Conservation (phyloP, 163 green algal genomes). For the Smithsoniella earleae region DNA sequence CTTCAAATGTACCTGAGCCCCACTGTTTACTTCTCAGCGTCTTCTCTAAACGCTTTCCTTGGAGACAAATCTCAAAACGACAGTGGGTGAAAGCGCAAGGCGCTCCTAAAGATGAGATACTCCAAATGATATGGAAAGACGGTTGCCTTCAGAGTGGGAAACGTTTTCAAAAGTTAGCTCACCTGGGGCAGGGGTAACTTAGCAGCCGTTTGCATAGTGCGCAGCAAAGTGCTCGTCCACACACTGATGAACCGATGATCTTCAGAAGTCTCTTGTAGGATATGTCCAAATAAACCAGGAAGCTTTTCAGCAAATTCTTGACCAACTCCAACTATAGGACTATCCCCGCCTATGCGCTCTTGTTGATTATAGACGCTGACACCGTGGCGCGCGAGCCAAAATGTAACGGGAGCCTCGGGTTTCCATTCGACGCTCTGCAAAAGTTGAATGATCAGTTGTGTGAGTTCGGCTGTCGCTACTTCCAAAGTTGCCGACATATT, state of each 20-base stretch:
- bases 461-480: too few species aligned
- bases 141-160: too few species aligned
- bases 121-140: too few species aligned
- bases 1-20: conserved; percentile 31
- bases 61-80: too few species aligned
- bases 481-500: too few species aligned
- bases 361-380: conserved; percentile 5
- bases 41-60: too few species aligned
- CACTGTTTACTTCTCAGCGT: too few species aligned
- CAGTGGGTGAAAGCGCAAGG: too few species aligned
- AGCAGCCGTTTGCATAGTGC: conserved; percentile 19
- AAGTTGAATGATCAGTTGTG: too few species aligned
- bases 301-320: conserved; percentile 13
- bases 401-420: background rate
- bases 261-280: conserved; percentile 1
- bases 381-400: conserved; percentile 22
- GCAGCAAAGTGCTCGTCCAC: conserved; percentile 23
- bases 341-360: conserved; percentile 17
- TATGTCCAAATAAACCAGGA: background rate
- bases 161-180: too few species aligned
- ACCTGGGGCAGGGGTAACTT: conserved; percentile 25
- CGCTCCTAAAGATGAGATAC: too few species aligned
- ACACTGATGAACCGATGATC: conserved; percentile 25
- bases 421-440: conserved; percentile 13
- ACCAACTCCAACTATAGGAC: background rate